phyloP scores from a whole-genome alignment of 768 basidiomycete genomes.

The Amylocystis lapponica region DNA sequence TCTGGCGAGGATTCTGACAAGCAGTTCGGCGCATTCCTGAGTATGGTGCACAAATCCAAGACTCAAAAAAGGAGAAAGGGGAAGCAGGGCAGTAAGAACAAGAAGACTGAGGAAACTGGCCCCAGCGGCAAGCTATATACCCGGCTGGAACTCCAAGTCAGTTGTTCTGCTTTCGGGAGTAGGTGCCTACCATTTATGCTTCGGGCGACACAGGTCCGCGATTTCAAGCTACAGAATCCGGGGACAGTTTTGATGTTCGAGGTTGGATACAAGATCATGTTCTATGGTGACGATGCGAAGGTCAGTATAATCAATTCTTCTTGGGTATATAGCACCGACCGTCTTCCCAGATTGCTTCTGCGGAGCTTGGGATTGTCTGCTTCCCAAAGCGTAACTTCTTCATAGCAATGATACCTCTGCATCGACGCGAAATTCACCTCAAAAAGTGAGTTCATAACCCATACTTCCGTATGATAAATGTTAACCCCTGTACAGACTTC shows the following conservation, averaged over 20 bases:
- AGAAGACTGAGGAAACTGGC: conserved; percentile 44
- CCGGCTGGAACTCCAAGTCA: conserved; percentile 66
- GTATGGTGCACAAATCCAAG: conserved; percentile 36
- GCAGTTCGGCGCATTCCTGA: conserved; percentile 41
- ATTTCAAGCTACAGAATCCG: conserved; percentile 59
- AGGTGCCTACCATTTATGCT: background rate
- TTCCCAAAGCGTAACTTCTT: conserved; percentile 68
- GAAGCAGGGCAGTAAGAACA: conserved; percentile 17
- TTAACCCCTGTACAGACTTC: conserved; percentile 39
- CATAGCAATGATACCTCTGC: conserved; percentile 68
- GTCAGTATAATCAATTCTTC: conserved; percentile 27
- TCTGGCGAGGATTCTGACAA: conserved; percentile 40
- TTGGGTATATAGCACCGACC: background rate
- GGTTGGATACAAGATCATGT: conserved; percentile 79
- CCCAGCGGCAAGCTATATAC: conserved; percentile 71
- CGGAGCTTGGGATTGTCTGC: conserved; percentile 74
- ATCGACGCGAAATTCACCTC: conserved; percentile 62
- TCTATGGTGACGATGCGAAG: conserved; percentile 82
- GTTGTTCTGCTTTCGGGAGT: background rate
- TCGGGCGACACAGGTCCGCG: conserved; percentile 9
- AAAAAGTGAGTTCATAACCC: conserved; percentile 50
- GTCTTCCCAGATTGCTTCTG: conserved; percentile 53
- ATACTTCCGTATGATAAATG: background rate
- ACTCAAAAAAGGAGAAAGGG: conserved; percentile 20
- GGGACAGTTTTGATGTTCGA: conserved; percentile 73